phyloP scores from a whole-genome alignment of 2,329 filamentous ascomycete species.

The Macrophomina phaseolina region DNA sequence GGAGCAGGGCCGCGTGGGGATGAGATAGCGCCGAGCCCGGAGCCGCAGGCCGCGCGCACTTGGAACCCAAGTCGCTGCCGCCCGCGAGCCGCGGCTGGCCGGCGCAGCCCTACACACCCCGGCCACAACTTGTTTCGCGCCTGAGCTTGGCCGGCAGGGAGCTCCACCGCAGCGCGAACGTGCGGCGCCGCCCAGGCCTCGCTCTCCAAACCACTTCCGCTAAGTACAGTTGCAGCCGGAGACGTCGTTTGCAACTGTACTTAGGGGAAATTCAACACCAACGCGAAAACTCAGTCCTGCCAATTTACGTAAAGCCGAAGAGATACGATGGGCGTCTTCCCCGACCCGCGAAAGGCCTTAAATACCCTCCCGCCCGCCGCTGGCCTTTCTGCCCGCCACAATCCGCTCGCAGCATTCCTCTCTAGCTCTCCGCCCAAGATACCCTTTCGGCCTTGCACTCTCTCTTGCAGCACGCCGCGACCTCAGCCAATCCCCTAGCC shows the following conservation, averaged over 20 bases:
- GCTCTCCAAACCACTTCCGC: conserved; percentile 12
- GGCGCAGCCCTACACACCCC: background rate
- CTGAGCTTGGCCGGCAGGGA: background rate
- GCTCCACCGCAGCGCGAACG: conserved; percentile 3
- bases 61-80: background rate
- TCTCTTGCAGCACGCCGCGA: background rate
- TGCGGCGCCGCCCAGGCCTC: conserved; percentile 16
- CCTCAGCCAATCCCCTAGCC: background rate
- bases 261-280: conserved; percentile 27
- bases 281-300: conserved; percentile 26
- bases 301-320: conserved; percentile 28
- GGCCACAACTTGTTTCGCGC: background rate
- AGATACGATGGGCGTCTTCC: conserved; percentile 22
- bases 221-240: conserved; percentile 26
- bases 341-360: conserved; percentile 17
- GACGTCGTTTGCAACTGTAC: conserved; percentile 15
- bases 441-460: background rate
- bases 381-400: background rate
- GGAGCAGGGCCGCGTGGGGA: conserved; percentile 9
- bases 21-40: conserved; percentile 20
- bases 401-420: conserved; percentile 6
- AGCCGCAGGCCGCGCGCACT: background rate
- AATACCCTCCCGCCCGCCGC: conserved; percentile 21
- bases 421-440: background rate
- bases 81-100: background rate